A percentile compares a stretch with the other conserved stretches of the same genome.
phyloP scores from a whole-genome alignment of 371 early-diverging fungal species.

The Mucor velutinosus region DNA sequence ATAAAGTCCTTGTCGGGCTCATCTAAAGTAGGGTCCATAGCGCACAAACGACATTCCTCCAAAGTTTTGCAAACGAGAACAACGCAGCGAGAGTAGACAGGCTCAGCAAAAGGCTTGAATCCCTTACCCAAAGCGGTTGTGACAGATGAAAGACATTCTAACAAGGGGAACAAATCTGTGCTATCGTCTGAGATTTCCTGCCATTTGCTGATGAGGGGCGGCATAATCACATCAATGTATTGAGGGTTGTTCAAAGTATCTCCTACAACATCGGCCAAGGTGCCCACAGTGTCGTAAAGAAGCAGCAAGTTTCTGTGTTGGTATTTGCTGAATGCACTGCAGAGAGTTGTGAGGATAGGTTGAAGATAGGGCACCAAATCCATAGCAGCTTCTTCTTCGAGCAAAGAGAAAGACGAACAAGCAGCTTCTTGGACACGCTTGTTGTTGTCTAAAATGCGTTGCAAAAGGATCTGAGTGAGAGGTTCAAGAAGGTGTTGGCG shows the following conservation, averaged over 20 bases:
- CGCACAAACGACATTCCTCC: slow-evolving; percentile 62
- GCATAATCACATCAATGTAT: slow-evolving; percentile 80
- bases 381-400: slow-evolving; percentile 85
- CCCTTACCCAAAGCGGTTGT: slow-evolving; percentile 84
- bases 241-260: slow-evolving; percentile 72
- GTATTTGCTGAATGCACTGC: slow-evolving; percentile 80
- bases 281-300: slow-evolving; percentile 93
- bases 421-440: slow-evolving; percentile 95
- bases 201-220: slow-evolving; percentile 84
- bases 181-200: slow-evolving; percentile 74
- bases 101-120: slow-evolving; percentile 82
- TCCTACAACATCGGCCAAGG: slow-evolving; percentile 90
- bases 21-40: slow-evolving; percentile 65
- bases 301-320: slow-evolving; percentile 90
- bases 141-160: slow-evolving; percentile 92
- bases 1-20: slow-evolving; percentile 91
- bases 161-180: slow-evolving; percentile 84
- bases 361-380: slow-evolving; percentile 81
- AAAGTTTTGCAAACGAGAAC: slow-evolving; percentile 78
- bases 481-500: slow-evolving; percentile 76
- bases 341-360: slow-evolving; percentile 78
- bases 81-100: slow-evolving; percentile 87
- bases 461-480: slow-evolving; percentile 73
- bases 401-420: slow-evolving; percentile 88
- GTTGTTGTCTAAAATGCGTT: slow-evolving; percentile 84